Conservation (phyloP, 768 basidiomycete genomes). For the Amanita pallidorosea region DNA sequence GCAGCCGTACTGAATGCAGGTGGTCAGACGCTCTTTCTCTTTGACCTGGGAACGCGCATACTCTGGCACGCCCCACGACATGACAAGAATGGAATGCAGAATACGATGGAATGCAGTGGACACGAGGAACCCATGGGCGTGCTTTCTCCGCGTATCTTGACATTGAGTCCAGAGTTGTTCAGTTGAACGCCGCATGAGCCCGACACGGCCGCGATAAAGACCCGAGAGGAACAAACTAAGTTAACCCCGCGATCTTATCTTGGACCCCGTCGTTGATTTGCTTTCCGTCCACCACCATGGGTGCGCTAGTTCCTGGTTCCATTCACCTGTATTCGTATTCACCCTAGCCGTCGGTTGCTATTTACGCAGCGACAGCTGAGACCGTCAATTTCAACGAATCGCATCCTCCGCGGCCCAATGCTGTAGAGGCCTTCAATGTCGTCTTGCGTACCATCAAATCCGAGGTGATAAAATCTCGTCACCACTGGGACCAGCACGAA, state of each 20-base stretch:
- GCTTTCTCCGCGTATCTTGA: not conserved
- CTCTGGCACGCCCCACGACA: not conserved
- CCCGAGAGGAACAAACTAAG: not conserved
- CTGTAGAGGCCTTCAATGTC: slow-evolving; percentile 53
- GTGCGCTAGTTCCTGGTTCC: slow-evolving; percentile 1
- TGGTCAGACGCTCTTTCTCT: not conserved
- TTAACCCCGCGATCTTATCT: not conserved
- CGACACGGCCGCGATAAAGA: not conserved
- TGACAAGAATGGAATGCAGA: not conserved
- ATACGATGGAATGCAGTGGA: slow-evolving; percentile 3
- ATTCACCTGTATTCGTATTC: not conserved
- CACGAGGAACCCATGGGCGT: not conserved
- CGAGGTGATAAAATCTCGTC: slow-evolving; percentile 58
- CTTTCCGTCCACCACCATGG: not conserved
- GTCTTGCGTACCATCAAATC: slow-evolving; percentile 46
- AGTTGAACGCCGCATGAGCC: not conserved
- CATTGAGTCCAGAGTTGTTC: not conserved
- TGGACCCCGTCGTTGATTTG: not conserved
- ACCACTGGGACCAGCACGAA: slow-evolving; percentile 63
- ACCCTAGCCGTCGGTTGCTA: not conserved
- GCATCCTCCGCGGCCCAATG: slow-evolving; percentile 49
- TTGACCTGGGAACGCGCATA: not conserved
- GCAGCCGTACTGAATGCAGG: slow-evolving; percentile 3
- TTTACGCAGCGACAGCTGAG: slow-evolving; percentile 41
- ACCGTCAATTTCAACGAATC: slow-evolving; percentile 44